phyloP scores from a whole-genome alignment of 176 grass and related monocot genomes.

The Avena insularis region DNA sequence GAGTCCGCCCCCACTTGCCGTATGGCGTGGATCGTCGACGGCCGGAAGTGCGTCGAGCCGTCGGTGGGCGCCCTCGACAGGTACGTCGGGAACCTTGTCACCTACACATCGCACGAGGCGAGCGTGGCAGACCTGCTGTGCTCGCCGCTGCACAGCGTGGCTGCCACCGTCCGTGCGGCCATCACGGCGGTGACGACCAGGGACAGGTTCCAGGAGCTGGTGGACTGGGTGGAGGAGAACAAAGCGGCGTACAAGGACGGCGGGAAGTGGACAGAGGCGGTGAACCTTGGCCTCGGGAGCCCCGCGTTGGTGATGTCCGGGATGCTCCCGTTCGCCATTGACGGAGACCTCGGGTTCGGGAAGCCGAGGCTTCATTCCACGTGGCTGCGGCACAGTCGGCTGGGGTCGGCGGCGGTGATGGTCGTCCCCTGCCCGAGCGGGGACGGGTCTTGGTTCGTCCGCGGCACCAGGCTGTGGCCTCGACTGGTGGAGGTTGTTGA shows the following conservation, averaged over 20 bases:
- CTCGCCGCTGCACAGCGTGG: slow-evolving; percentile 39
- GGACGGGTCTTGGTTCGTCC: slow-evolving; percentile 66
- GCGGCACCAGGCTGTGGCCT: slow-evolving; percentile 57
- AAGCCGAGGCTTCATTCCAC: slow-evolving; percentile 48
- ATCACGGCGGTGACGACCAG: slow-evolving; percentile 42
- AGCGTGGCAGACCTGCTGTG: slow-evolving; percentile 47
- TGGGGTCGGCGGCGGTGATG: slow-evolving; percentile 47
- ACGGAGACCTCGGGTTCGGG: slow-evolving; percentile 68
- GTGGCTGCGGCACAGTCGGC: slow-evolving; percentile 48
- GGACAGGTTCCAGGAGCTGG: slow-evolving; percentile 67
- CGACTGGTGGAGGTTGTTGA: slow-evolving; percentile 58
- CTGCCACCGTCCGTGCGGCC: slow-evolving; percentile 32
- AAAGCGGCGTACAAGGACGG: slow-evolving; percentile 57
- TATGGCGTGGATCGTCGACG: slow-evolving; percentile 68
- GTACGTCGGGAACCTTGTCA: slow-evolving; percentile 66
- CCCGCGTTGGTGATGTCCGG: slow-evolving; percentile 58
- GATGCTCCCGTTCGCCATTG: slow-evolving; percentile 51
- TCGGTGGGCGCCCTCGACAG: slow-evolving; percentile 42
- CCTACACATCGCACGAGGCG: slow-evolving; percentile 57
- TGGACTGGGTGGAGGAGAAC: slow-evolving; percentile 75
- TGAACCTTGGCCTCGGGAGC: slow-evolving; percentile 67
- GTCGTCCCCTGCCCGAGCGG: slow-evolving; percentile 41
- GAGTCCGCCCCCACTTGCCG: slow-evolving; percentile 57
- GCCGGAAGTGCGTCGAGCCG: slow-evolving; percentile 52
- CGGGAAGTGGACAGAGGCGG: slow-evolving; percentile 77